Percentiles rank a stretch among this genome's conserved stretches.
Evolutionary conservation across 1,284 basidiomycete species (phyloP).

Genomic region (Cystobasidium sp.): DNA sequence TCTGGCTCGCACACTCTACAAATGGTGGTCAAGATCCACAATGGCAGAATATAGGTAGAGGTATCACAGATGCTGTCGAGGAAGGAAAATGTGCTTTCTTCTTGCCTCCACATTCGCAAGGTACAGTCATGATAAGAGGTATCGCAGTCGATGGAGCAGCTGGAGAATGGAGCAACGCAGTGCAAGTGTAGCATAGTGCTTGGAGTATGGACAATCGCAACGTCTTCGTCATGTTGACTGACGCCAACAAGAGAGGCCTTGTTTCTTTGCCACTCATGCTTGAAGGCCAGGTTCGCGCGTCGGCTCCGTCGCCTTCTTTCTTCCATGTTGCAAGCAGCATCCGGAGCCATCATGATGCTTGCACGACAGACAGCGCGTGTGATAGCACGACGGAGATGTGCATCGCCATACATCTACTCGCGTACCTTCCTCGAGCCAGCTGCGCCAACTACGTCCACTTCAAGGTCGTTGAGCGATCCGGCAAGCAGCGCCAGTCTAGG

Average conservation of each 20-base stretch:
- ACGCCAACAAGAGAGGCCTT: background rate
- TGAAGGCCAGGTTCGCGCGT: background rate
- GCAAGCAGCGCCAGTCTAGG: background rate
- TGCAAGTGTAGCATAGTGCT: conserved; percentile 36
- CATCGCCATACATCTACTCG: background rate
- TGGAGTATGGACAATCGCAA: conserved; percentile 6
- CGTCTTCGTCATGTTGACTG: background rate
- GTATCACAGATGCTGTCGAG: conserved; percentile 35
- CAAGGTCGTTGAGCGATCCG: background rate
- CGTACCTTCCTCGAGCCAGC: conserved; percentile 25
- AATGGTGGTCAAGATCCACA: conserved; percentile 3
- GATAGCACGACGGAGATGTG: conserved; percentile 14
- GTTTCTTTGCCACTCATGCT: background rate
- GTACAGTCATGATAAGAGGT: conserved; percentile 31
- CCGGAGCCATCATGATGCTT: background rate
- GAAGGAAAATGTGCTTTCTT: conserved; percentile 30
- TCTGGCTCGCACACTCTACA: conserved; percentile 28
- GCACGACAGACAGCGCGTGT: conserved; percentile 22
- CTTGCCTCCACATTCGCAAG: conserved; percentile 23
- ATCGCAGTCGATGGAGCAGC: conserved; percentile 26
- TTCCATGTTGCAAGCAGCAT: background rate
- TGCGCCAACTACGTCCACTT: background rate
- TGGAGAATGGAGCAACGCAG: conserved; percentile 37
- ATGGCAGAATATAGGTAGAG: conserved; percentile 37
- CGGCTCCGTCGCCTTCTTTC: background rate